Percentiles rank a stretch among this genome's conserved stretches.
phyloP scores from a whole-genome alignment of 805 yeast genomes.

The Wickerhamiella shivajii region DNA sequence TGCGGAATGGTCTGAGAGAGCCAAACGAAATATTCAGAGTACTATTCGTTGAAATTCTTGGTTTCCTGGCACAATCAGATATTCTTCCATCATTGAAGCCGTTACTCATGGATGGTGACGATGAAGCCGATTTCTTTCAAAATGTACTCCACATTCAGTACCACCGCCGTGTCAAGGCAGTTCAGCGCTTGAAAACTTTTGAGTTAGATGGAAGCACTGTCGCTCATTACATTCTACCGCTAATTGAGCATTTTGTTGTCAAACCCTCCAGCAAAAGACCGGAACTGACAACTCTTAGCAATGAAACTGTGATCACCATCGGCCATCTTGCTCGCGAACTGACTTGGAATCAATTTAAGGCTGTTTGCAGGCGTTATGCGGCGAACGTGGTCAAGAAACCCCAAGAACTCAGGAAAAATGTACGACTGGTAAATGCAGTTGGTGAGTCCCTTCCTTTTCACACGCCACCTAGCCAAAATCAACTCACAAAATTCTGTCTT shows the following conservation, averaged over 20 bases:
- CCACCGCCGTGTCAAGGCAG: slow-evolving; percentile 74
- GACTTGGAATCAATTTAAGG: slow-evolving; percentile 69
- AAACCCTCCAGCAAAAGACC: slow-evolving; percentile 19
- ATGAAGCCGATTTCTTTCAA: slow-evolving; percentile 66
- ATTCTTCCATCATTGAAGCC: slow-evolving; percentile 42
- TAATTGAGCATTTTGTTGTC: slow-evolving; percentile 72
- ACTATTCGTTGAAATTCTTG: slow-evolving; percentile 56
- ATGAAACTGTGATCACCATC: slow-evolving; percentile 42
- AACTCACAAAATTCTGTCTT: slow-evolving; percentile 33
- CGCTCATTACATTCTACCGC: slow-evolving; percentile 70
- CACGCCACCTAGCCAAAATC: slow-evolving; percentile 17
- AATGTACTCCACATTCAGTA: slow-evolving; percentile 74
- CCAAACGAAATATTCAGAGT: slow-evolving; percentile 45
- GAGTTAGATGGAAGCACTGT: slow-evolving; percentile 32
- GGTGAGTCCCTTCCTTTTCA: slow-evolving; percentile 15
- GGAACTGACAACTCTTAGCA: slow-evolving; percentile 27
- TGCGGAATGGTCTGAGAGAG: slow-evolving; percentile 54
- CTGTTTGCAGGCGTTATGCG: slow-evolving; percentile 56
- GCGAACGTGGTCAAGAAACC: slow-evolving; percentile 32
- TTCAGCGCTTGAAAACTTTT: slow-evolving; percentile 40
- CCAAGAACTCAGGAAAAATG: slow-evolving; percentile 40
- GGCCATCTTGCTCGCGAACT: slow-evolving; percentile 42
- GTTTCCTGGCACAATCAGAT: slow-evolving; percentile 27
- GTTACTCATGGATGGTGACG: slow-evolving; percentile 51
- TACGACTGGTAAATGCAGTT: slow-evolving; percentile 29